These are phyloP conservation scores for Stagonosporopsis tanaceti DNA, from an alignment of 2,329 filamentous ascomycete species.

Conservation along the genomic window DNA sequence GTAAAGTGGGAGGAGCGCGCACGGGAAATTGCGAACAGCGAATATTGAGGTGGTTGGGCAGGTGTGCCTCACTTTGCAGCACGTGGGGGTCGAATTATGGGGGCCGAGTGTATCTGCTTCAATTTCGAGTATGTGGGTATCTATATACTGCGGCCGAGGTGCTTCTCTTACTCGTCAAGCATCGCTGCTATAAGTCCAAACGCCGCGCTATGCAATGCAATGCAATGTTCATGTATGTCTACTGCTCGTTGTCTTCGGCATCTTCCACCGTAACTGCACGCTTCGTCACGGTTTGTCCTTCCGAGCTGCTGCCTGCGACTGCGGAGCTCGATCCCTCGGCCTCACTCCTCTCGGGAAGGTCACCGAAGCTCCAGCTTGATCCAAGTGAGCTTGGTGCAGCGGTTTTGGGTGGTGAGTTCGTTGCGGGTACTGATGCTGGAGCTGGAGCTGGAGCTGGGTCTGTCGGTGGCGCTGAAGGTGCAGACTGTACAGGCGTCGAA, in stretches of 20 bases:
- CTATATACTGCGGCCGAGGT: constrained; percentile 12
- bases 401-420: constrained; percentile 31
- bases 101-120: constrained; percentile 18
- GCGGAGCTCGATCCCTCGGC: constrained; percentile 41
- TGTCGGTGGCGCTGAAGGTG: constrained; percentile 9
- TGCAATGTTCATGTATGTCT: constrained; percentile 24
- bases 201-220: constrained; percentile 51
- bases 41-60: constrained; percentile 23
- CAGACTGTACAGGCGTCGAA: constrained; percentile 2
- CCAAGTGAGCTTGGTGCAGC: constrained; percentile 42
- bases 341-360: constrained; percentile 36
- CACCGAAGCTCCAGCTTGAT: constrained; percentile 50
- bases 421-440: background rate
- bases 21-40: constrained; percentile 15
- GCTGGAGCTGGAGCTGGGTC: constrained; percentile 9
- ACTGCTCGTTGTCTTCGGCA: constrained; percentile 39
- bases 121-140: constrained; percentile 16
- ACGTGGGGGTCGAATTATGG: constrained; percentile 17
- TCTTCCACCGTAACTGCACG: constrained; percentile 46
- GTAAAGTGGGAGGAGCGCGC: constrained; percentile 3
- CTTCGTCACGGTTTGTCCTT: constrained; percentile 32
- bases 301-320: constrained; percentile 35
- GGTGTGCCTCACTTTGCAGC: constrained; percentile 19
- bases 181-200: constrained; percentile 28
- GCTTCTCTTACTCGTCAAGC: constrained; percentile 6